Percentiles rank a stretch among this genome's conserved stretches.
phyloP scores from a whole-genome alignment of 441 rosid species.

The Metrosideros polymorpha region DNA sequence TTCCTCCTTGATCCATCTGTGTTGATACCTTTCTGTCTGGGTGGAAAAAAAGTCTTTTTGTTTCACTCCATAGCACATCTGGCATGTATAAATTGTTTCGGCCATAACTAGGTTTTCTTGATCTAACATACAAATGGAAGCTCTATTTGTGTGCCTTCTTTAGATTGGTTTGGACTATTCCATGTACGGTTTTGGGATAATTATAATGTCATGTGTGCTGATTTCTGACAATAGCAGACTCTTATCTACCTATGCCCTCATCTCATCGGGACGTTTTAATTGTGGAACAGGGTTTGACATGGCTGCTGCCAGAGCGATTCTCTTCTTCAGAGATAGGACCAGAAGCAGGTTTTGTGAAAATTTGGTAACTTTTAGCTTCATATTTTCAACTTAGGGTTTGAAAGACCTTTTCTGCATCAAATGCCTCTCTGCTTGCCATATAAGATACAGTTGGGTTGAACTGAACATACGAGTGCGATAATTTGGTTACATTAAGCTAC shows the following conservation, averaged over 20 bases:
- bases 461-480: slow-evolving; percentile 29
- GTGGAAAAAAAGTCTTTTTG: not conserved
- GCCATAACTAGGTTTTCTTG: not conserved
- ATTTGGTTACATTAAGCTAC: slow-evolving; percentile 67
- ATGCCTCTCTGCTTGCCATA: not conserved
- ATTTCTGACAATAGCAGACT: not conserved
- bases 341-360: slow-evolving; percentile 99
- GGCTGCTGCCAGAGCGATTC: slow-evolving; percentile 95
- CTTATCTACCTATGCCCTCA: not conserved
- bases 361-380: slow-evolving; percentile 42
- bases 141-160: not conserved
- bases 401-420: not conserved
- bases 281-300: slow-evolving; percentile 72
- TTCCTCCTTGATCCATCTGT: not conserved
- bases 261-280: slow-evolving; percentile 6
- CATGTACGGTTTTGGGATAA: not conserved
- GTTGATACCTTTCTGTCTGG: not conserved
- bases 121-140: not conserved
- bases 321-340: slow-evolving; percentile 92
- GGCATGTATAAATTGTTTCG: not conserved
- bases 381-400: not conserved
- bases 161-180: not conserved
- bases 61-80: not conserved
- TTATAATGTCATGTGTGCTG: not conserved
- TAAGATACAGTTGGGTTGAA: not conserved